These are phyloP conservation scores for Globisporangium nagaii DNA, from an alignment of 352 stramenopile genomes.

Conservation along the genomic window DNA sequence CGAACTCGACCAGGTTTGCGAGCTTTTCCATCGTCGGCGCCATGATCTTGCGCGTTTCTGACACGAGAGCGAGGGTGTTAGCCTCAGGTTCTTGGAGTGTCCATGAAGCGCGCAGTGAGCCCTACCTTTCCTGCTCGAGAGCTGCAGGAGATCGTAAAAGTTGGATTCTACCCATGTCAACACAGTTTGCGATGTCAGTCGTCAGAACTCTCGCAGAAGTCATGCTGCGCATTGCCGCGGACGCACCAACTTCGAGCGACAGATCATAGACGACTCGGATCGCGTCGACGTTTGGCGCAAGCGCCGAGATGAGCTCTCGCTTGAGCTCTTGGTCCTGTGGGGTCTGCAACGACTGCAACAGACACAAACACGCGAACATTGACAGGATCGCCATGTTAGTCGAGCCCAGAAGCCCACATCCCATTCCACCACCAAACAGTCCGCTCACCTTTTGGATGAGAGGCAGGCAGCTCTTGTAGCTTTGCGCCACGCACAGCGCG, in stretches of 20 bases:
- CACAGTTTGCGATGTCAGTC: too few relatives aligned
- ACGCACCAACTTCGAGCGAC: conserved; percentile 33
- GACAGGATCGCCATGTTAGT: not conserved
- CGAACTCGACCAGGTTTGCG: conserved; percentile 46
- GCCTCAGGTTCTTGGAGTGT: not conserved
- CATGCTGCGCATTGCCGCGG: too few relatives aligned
- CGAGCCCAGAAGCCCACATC: too few relatives aligned
- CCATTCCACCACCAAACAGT: too few relatives aligned
- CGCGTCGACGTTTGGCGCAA: conserved; percentile 35
- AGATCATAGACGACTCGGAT: conserved; percentile 37
- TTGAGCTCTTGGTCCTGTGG: conserved; percentile 32
- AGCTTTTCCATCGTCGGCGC: conserved; percentile 42
- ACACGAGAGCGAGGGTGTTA: not conserved
- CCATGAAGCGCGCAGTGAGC: not conserved
- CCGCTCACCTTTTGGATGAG: conserved; percentile 44
- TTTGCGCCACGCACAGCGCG: conserved; percentile 26
- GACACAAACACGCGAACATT: not conserved
- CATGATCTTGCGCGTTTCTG: conserved; percentile 27
- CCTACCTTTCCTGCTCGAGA: conserved; percentile 44
- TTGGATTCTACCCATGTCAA: conserved; percentile 22
- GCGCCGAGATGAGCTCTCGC: conserved; percentile 23
- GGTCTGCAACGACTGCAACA: conserved; percentile 24
- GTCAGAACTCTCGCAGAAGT: too few relatives aligned
- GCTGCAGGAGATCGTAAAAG: conserved; percentile 39
- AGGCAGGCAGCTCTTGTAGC: conserved; percentile 39